Base-by-base conservation (phyloP, 2,329 filamentous ascomycete genomes). In the Helotiales sp. region DNA sequence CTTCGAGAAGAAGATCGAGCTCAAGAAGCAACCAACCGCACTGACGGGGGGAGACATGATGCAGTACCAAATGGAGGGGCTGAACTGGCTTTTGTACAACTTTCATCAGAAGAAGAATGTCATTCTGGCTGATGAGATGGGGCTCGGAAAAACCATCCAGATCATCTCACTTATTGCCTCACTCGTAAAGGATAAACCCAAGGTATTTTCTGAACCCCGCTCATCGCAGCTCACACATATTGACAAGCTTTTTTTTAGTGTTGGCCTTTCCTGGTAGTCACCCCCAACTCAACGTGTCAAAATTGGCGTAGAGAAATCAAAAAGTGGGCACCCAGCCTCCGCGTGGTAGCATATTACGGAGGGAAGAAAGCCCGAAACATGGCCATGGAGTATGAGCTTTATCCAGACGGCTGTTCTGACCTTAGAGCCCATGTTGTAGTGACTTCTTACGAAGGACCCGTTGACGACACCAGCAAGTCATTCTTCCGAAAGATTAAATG, bases 241-340 rank as follows among this genome's bases (percentile, higher is more conserved):
- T 79, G 76, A 62, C 76, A 79, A 31, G 81, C 84, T n/a, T n/a
- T n/a, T n/a, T n/a, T n/a, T 68, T 79, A 83, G 69, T 95, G 91
- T 73, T 98, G 90, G 83, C 95, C 95, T 0, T 98, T 97, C 70
- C 79, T 99, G 15, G 81, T 98, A 2, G 91, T 97, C 1, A 93
- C 96, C 0, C 95, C 95, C 0, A 98, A 98, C 70, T 88, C 93
- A 0, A 99, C 95, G 0, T 96, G 92, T 72, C 85, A 92, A n/a
- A 99, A 99, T 71, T 99, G 95, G 93, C 89, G 93, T 5, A 87
- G 93, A 49, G 95, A 99, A 71, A 91, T 98, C 72, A 96, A 96
- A 76, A 87, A 90, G 65, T 99, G 93, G 93, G 87, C 89, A 0
- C 93, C 93, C 1, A 84, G 84, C 6, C 76, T 98, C 33, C 86